Conservation (phyloP, 2,329 filamentous ascomycete species). For the Tolypocladium guangdongense region DNA sequence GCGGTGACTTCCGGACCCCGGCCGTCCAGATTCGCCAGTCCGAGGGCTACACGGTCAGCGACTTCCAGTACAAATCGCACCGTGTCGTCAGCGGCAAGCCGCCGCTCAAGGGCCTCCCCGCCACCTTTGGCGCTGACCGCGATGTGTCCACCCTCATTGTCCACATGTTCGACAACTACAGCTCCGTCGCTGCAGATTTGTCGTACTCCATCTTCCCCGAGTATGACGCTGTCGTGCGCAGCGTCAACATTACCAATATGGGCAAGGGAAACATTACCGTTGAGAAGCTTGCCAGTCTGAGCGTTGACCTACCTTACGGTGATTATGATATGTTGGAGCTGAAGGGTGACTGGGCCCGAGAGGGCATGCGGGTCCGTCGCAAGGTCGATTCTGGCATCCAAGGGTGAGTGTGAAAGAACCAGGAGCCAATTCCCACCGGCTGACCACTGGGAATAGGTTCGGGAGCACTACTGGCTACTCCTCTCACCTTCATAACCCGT, state of each 20-base stretch:
- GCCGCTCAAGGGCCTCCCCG: conserved; percentile 41
- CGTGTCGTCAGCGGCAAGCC: conserved; percentile 46
- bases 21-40: conserved; percentile 50
- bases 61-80: conserved; percentile 47
- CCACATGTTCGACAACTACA: conserved; percentile 47
- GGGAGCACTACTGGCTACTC: conserved; percentile 51
- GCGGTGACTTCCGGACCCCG: conserved; percentile 51
- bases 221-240: conserved; percentile 50
- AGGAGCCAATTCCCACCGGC: background rate
- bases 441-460: conserved; percentile 30
- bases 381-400: conserved; percentile 46
- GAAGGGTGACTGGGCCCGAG: conserved; percentile 51
- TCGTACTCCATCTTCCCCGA: conserved; percentile 53
- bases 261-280: conserved; percentile 40
- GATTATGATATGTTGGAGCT: conserved; percentile 53
- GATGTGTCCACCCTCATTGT: conserved; percentile 50
- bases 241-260: conserved; percentile 50
- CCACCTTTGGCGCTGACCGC: conserved; percentile 43
- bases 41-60: conserved; percentile 46
- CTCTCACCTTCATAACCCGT: conserved; percentile 54
- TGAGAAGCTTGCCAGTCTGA: conserved; percentile 48
- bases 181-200: conserved; percentile 44
- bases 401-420: conserved; percentile 25
- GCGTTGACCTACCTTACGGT: conserved; percentile 47
- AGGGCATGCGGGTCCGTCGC: conserved; percentile 42